Evolutionary conservation across 208 protist genomes (phyloP), one percentile per base, ranked within the genome.

Genomic region (Leishmania martiniquensis): DNA sequence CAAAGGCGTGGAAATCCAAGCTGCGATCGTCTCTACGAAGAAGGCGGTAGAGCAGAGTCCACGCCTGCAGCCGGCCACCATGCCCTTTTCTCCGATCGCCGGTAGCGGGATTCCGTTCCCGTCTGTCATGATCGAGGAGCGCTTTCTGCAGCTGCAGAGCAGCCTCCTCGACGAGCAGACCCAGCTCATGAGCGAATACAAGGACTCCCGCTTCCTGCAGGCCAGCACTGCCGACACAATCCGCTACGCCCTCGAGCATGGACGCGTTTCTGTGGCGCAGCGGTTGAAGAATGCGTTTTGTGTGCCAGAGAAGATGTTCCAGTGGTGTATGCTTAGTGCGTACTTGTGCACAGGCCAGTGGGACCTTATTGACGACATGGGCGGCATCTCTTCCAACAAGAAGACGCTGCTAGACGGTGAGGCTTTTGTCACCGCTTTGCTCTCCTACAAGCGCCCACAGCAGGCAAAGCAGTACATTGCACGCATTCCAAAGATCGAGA

Each of bases 401-500:
- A 87, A 89, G 72, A 86, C 86, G 20, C 52, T 90, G 22, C 82
- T 97, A 29, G 77, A 82, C 37, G 82, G 73, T 0, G 88, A 91
- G 63, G 80, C 88, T 12, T 87, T 95, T 75, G 83, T 95, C 15
- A 85, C 72, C 12, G 75, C 84, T 45, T 78, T 97, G 66, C 83
- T 95, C 69, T 78, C 75, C 10, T 87, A 87, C 75, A 80, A 85
- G 37, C 85, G 90, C 15, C 72, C 80, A 13, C 81, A 95, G 65
- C 91, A 95, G 67, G 93, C 93, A 32, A 92, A 86, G 68, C 77
- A 85, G 72, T 93, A 92, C 83, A 91, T 97, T 67, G 68, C 86
- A 20, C 89, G 89, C 12, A 78, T 97, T 52, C 74, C 81, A 2
- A 82, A 82, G 37, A 93, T 95, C 65, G 88, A 93, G 80, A 76